These are phyloP conservation scores for Xylaria sp. DNA, from an alignment of 495 filamentous ascomycete species.

Conservation along the genomic window DNA sequence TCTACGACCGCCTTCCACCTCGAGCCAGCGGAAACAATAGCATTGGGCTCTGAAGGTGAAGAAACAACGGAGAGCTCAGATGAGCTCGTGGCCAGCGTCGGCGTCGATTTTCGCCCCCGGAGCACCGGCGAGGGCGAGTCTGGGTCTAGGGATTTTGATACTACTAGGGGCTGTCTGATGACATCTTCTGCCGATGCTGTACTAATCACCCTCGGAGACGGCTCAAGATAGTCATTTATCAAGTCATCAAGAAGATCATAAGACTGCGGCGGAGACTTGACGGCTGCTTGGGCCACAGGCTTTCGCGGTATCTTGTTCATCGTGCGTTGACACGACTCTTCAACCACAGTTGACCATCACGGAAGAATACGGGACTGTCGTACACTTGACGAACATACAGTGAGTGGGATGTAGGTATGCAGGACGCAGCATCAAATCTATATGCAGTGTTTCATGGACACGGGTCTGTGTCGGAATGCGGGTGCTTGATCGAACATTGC, in stretches of 20 bases:
- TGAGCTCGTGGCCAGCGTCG: slow-evolving; percentile 27
- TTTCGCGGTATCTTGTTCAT: slow-evolving; percentile 8
- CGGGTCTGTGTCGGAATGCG: too few species aligned
- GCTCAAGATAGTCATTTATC: slow-evolving; percentile 39
- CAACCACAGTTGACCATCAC: background rate
- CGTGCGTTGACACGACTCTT: slow-evolving; percentile 13
- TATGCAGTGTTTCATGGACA: too few species aligned
- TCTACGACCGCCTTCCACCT: slow-evolving; percentile 56
- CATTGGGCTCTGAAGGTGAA: background rate
- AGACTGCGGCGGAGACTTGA: background rate
- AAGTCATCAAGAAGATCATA: slow-evolving; percentile 33
- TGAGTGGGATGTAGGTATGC: too few species aligned
- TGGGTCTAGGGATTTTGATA: background rate
- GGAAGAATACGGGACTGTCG: background rate
- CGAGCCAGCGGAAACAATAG: slow-evolving; percentile 24
- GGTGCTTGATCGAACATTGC: too few species aligned
- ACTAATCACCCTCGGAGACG: slow-evolving; percentile 17
- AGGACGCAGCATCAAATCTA: background rate
- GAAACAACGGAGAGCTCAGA: slow-evolving; percentile 33
- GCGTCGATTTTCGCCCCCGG: slow-evolving; percentile 6
- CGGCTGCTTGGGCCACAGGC: slow-evolving; percentile 6
- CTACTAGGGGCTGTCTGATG: slow-evolving; percentile 8
- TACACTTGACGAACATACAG: background rate
- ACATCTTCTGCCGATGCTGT: slow-evolving; percentile 15
- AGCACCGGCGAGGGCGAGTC: background rate